These are phyloP conservation scores for Haematococcus lacustris DNA, from an alignment of 139 green algal species.

Conservation along the genomic window DNA sequence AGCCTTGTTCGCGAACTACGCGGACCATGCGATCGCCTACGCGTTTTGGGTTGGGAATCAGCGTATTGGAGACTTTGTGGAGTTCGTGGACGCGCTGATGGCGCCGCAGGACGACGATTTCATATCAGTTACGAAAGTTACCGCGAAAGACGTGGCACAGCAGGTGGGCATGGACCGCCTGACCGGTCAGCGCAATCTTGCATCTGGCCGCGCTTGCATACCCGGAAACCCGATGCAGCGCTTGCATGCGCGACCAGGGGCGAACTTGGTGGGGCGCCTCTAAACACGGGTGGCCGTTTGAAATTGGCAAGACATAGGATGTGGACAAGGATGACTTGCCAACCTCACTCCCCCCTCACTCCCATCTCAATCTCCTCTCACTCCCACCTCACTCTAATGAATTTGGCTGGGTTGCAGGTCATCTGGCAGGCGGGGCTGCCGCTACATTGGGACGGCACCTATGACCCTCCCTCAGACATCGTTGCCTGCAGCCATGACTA, in stretches of 20 bases:
- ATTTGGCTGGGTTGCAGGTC: constrained; percentile 8
- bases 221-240: too few species aligned
- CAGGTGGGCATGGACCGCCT: constrained; percentile 10
- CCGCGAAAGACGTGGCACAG: constrained; percentile 8
- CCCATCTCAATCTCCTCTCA: too few species aligned
- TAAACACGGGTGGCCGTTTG: too few species aligned
- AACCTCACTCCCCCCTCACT: too few species aligned
- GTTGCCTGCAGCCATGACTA: constrained; percentile 12
- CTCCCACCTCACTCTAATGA: too few species aligned
- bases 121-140: constrained; percentile 17
- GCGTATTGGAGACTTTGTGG: constrained; percentile 21
- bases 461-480: not conserved
- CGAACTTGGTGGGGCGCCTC: too few species aligned
- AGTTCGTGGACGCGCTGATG: constrained; percentile 28
- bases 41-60: constrained; percentile 16
- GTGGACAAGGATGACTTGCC: too few species aligned
- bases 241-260: too few species aligned
- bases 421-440: constrained; percentile 21
- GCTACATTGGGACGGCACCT: not conserved
- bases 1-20: constrained; percentile 13
- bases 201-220: too few species aligned
- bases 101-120: constrained; percentile 15
- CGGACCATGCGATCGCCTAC: constrained; percentile 25
- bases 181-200: too few species aligned
- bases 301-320: too few species aligned